phyloP scores from a whole-genome alignment of 805 yeast genomes.

The Lipomyces chichibuensis region DNA sequence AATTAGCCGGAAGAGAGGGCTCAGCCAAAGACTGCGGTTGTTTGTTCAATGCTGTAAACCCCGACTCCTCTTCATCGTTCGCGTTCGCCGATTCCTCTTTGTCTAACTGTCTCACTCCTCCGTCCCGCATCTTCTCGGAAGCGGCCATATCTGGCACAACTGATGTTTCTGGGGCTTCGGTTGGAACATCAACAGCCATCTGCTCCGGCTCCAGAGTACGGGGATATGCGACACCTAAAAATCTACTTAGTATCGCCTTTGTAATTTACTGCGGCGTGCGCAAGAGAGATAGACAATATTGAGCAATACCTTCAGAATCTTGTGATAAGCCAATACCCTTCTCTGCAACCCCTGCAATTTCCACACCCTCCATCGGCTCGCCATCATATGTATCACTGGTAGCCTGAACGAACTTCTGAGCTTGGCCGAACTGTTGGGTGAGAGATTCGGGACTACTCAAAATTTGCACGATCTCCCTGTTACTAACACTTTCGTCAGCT shows the following conservation, averaged over 20 bases:
- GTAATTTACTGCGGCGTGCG: not conserved
- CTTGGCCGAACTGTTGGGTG: not conserved
- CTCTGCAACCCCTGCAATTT: not conserved
- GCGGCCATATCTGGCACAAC: not conserved
- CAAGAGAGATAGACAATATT: not conserved
- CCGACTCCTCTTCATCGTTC: not conserved
- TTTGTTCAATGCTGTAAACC: not conserved
- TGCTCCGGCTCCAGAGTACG: not conserved
- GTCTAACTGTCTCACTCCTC: not conserved
- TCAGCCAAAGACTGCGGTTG: not conserved
- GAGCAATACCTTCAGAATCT: not conserved
- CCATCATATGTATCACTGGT: not conserved
- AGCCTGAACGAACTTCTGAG: not conserved
- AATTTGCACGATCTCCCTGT: constrained; percentile 2
- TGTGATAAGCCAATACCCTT: not conserved
- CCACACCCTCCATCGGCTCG: not conserved
- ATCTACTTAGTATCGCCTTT: not conserved
- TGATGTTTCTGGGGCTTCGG: not conserved
- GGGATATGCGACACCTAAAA: not conserved
- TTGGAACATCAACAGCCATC: not conserved
- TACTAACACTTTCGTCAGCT: not conserved
- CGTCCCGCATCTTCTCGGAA: not conserved
- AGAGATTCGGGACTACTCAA: constrained; percentile 2
- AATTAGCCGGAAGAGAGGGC: not conserved
- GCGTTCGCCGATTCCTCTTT: not conserved